Evolutionary conservation across 805 yeast genomes (phyloP), one percentile per base, ranked within the genome.

Genomic region (Lipomyces mesembrius): DNA sequence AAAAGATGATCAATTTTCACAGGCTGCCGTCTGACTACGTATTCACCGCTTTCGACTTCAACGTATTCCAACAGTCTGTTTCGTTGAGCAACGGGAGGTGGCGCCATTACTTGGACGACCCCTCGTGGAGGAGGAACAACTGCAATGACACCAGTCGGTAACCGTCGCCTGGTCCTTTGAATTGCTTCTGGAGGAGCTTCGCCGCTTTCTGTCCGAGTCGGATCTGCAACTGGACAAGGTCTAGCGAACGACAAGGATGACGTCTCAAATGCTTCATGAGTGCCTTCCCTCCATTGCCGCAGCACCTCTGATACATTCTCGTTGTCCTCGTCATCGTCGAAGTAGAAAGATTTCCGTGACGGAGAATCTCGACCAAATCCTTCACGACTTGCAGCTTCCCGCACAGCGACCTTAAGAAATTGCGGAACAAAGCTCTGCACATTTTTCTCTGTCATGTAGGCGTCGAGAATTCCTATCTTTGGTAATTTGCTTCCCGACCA

Each of bases 221-320:
- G 22, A 7, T 27, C 52, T 29, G 56, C 8, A 7, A n/a, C 7
- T n/a, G 60, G 43, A 12, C 22, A 27, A 3, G 35, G 12, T 7
- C 61, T 39, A 17, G 49, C n/a, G 57, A 67, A 65, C 9, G 60
- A 20, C 59, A 57, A 5, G 3, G 59, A 20, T 20, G 73, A 69
- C 6, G 67, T 60, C 35, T 62, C 63, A 52, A 70, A 70, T 14
- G 68, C 71, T 32, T 61, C 71, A 35, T 68, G 67, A 5, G 73
- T 64, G 6, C 73, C 73, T 51, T 64, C 66, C 17, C 69, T 25
- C 73, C 73, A 71, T 22, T 55, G 55, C 12, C 59, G 62, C 39
- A 71, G 35, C 3, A 70, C 69, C 12, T 59, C 59, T 6, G 59
- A n/a, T 0, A 67, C 70, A 5, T 68, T 59, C 34, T 60, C 64